Evolutionary conservation across 2,329 filamentous ascomycete genomes (phyloP), one percentile per base, ranked within the genome.

Genomic region (Monosporascus ibericus): DNA sequence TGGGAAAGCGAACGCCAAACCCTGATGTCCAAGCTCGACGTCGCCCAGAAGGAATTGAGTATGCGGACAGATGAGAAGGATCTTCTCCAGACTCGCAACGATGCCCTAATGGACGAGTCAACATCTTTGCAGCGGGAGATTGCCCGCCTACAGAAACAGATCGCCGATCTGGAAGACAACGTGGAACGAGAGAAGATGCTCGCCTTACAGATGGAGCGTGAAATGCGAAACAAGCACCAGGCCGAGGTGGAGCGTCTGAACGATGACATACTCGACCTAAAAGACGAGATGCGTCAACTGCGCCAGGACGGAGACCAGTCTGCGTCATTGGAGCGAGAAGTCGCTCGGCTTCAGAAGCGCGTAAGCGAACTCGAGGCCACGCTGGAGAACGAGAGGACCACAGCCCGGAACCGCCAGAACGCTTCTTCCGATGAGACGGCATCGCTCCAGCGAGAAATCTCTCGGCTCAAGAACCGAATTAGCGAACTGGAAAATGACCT

Each of bases 371-470:
- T 63, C 3, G 61, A 63, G 49, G 54, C 44, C 18, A 58, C 48
- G 36, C 38, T 63, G 11, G 56, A 53, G 18, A 54, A 53, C 20
- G 86, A 90, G 65, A 90, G 88, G 65, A 78, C 83, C 48, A 70
- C 88, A 11, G 72, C 91, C 15, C 84, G 88, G 63, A 79, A 75
- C 44, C 82, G 86, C 3, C 81, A 90, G 60, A 82, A 88, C 56
- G 76, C 84, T 6, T 69, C 90, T 25, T 80, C 80, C 0, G 76
- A 73, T 37, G 86, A 91, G 65, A 87, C 84, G 2, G 73, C 76
- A 8, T 74, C 80, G 6, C 71, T 90, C 14, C 85, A 88, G 62
- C 75, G 75, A 24, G 85, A 90, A 40, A 70, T 89, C 5, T 65
- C 75, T 27, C 72, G 67, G 22, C 63, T 80, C 20, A 71, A 78